A percentile compares a stretch with the other conserved stretches of the same genome.
phyloP scores from a whole-genome alignment of 208 protist genomes.

The Phytomonas serpens region DNA sequence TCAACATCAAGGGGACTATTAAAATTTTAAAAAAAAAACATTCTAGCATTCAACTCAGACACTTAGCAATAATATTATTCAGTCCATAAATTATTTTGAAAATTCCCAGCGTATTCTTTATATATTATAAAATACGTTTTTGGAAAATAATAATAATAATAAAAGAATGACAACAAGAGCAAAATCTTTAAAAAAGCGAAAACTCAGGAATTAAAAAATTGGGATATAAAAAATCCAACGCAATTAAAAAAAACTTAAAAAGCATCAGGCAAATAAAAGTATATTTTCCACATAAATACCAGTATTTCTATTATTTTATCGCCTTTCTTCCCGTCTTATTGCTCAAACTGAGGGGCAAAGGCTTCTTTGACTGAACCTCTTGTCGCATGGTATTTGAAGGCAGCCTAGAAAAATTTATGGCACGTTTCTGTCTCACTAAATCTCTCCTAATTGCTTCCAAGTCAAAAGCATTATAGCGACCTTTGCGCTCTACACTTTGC shows the following conservation, averaged over 20 bases:
- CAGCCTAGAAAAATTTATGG: slow-evolving; percentile 16
- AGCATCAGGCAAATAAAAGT: neutral
- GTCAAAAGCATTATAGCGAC: slow-evolving; percentile 25
- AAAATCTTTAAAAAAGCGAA: no score
- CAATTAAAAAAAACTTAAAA: neutral
- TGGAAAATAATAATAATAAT: no score
- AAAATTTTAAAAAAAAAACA: no score
- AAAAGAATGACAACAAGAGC: no score
- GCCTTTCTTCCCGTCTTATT: neutral
- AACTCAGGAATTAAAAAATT: no score
- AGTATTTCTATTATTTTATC: neutral
- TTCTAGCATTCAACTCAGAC: no score
- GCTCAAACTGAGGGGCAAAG: neutral
- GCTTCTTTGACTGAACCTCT: slow-evolving; percentile 23
- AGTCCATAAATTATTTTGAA: no score
- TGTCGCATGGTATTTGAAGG: slow-evolving; percentile 18
- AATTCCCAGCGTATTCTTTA: neutral
- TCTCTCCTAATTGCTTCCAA: slow-evolving; percentile 13
- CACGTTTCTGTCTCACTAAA: slow-evolving; percentile 2
- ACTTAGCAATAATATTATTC: no score
- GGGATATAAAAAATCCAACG: neutral
- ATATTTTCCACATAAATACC: no score
- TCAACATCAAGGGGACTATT: no score
- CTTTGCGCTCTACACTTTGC: neutral
- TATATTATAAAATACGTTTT: neutral